These are phyloP conservation scores for Dactylellina cionopaga DNA, from an alignment of 2,329 filamentous ascomycete genomes.

Conservation along the genomic window DNA sequence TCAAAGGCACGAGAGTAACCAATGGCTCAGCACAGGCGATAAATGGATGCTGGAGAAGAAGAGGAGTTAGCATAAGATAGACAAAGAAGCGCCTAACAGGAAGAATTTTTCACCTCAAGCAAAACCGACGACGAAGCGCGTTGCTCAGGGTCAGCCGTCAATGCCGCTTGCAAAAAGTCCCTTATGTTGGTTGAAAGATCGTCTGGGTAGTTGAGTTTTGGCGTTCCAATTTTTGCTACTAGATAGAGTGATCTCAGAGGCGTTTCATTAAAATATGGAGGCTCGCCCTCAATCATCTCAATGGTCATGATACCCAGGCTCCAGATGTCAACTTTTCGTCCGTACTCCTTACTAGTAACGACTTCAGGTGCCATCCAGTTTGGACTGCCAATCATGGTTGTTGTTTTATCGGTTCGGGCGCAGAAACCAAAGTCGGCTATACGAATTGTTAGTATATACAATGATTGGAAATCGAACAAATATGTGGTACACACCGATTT, in stretches of 20 bases:
- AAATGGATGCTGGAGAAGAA: conserved; percentile 74
- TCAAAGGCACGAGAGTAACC: conserved; percentile 82
- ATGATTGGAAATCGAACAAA: neutral
- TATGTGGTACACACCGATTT: conserved; percentile 84
- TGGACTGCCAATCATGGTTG: conserved; percentile 97
- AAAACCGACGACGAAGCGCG: conserved; percentile 93
- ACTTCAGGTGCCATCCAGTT: conserved; percentile 99
- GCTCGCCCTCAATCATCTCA: conserved; percentile 99
- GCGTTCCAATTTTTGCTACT: conserved; percentile 96
- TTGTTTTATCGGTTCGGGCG: conserved; percentile 95
- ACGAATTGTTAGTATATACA: conserved; percentile 60
- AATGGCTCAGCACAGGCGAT: conserved; percentile 80
- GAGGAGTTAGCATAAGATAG: conserved; percentile 53
- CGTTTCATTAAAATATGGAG: conserved; percentile 94
- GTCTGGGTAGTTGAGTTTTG: conserved; percentile 91
- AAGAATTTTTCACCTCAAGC: conserved; percentile 74
- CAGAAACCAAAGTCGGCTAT: conserved; percentile 97
- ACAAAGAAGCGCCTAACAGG: conserved; percentile 29
- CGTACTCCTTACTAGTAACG: conserved; percentile 96
- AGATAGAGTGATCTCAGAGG: conserved; percentile 91
- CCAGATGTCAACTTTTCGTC: conserved; percentile 98
- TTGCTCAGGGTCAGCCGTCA: conserved; percentile 98
- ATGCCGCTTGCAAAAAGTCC: conserved; percentile 89
- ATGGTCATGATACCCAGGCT: conserved; percentile 99
- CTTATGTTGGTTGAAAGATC: conserved; percentile 82